Conservation (phyloP, 305 asterid species). For the Solanum chacoense region DNA sequence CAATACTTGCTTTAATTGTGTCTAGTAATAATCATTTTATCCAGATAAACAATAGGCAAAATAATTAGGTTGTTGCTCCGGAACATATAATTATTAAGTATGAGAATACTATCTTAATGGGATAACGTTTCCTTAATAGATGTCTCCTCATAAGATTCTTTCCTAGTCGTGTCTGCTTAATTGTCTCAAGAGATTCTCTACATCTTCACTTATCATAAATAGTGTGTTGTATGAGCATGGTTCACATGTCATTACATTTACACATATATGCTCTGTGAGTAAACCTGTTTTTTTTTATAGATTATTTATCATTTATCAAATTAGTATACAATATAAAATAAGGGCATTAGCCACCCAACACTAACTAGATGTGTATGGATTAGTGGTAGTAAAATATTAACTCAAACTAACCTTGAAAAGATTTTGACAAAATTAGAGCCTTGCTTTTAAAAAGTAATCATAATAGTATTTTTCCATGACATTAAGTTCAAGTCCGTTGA, state of each 20-base stretch:
- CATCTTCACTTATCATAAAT: not conserved
- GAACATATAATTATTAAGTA: not conserved
- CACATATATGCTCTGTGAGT: not conserved
- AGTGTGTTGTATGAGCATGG: not conserved
- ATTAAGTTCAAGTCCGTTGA: not conserved
- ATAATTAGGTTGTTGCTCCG: not conserved
- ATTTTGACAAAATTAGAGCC: not conserved
- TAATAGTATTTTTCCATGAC: not conserved
- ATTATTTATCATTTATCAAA: not conserved
- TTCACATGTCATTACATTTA: not conserved
- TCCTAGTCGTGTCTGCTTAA: not conserved
- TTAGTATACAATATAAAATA: not conserved
- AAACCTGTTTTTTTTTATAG: not conserved
- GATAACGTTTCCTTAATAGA: not conserved
- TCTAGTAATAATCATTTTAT: not conserved
- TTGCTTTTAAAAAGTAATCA: not conserved
- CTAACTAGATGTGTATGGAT: not conserved
- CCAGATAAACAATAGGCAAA: not conserved
- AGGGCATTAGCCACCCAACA: not conserved
- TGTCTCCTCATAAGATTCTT: not conserved
- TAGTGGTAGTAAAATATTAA: not conserved
- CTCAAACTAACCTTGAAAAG: not conserved
- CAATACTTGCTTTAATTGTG: not conserved
- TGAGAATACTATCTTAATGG: not conserved
- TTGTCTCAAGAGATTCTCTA: not conserved